phyloP scores from a whole-genome alignment of 2,329 filamentous ascomycete species.

The Monosporascus sp. region DNA sequence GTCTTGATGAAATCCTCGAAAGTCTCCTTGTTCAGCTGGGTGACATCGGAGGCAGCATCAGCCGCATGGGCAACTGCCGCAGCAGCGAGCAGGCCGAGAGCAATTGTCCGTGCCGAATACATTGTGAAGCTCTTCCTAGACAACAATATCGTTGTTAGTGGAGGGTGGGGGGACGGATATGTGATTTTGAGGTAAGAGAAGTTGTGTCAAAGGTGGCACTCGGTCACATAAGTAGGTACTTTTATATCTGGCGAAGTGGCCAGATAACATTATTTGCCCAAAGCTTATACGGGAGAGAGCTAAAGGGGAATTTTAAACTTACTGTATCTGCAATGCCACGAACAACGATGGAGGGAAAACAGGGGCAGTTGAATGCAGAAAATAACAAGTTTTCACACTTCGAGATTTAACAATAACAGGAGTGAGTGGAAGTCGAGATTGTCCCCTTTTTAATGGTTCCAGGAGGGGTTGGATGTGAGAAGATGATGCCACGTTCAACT shows the following conservation, averaged over 20 bases:
- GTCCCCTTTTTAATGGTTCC: background rate
- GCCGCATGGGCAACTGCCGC: conserved; percentile 54
- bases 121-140: conserved; percentile 14
- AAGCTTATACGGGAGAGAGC: background rate
- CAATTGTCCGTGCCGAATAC: conserved; percentile 30
- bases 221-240: background rate
- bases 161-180: background rate
- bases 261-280: background rate
- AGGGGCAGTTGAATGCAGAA: background rate
- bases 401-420: background rate
- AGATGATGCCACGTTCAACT: background rate
- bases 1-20: conserved; percentile 82
- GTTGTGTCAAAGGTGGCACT: background rate
- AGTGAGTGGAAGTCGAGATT: background rate
- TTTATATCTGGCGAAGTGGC: background rate
- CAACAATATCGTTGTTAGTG: background rate
- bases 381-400: background rate
- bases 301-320: background rate
- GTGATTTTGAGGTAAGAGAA: background rate
- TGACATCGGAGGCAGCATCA: conserved; percentile 70
- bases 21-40: conserved; percentile 75
- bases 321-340: background rate
- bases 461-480: background rate
- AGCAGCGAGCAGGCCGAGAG: conserved; percentile 49
- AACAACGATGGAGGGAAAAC: background rate